Base-by-base conservation (phyloP, 257 asterid genomes). In the Osmanthus fragrans region DNA sequence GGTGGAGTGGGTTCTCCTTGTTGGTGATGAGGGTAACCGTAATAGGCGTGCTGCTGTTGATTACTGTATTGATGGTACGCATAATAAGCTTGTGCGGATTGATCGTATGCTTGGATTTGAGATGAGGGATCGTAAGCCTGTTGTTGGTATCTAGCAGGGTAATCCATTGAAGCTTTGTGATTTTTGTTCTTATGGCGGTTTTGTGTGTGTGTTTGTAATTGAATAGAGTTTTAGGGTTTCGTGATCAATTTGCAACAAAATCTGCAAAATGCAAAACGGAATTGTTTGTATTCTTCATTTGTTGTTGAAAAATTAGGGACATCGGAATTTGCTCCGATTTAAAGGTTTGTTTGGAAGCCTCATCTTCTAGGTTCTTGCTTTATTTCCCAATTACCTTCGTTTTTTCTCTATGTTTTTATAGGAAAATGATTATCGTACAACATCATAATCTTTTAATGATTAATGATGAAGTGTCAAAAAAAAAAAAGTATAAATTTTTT, bases 1-100 rank as follows among this genome's bases (percentile, higher is more conserved):
- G 92, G 94, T 33, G 94, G 92, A 54, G 85, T 76, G 56, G 87
- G 87, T 82, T 84, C 84, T 76, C 88, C 87, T 29, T 72, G 73
- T 32, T 75, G 87, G 60, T 83, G 89, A 10, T 86, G 77, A 60
- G 84, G 82, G 79, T 76, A 78, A 79, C 76, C 80, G 4, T 70
- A 79, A 32, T 86, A 84, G 0, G 84, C n/a, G 63, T 82, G 72
- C 32, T 77, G 89, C 9, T 78, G 88, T 58, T 75, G 83, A 74
- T 34, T 16, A 18, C 60, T 25, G 60, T 73, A 79, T 69, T 82
- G 88, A 66, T 80, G 85, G 80, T 85, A 78, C 58, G 84, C 23
- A 51, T 82, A 82, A 36, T 79, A 78, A 72, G 34, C 60, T 39
- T 72, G 70, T 4, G 83, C 16, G 45, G 80, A 40, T 58, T 76